Base-by-base conservation (phyloP, 805 yeast genomes). In the Lipomyces spencermartinsiae region DNA sequence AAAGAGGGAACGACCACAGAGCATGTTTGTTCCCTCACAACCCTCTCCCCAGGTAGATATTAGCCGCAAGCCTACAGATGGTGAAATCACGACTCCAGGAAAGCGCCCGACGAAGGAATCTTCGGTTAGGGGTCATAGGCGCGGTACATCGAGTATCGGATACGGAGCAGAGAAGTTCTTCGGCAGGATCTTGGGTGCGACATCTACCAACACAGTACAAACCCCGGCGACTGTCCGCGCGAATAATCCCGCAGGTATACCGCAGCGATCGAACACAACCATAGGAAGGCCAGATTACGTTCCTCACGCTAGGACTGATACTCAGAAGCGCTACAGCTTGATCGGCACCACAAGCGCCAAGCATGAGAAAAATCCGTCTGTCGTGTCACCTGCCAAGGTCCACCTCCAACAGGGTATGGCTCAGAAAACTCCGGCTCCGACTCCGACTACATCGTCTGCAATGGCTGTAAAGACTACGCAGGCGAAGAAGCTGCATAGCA, bases 131-230 rank as follows among this genome's bases (percentile, higher is more conserved):
- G 66, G 67, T 6, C 71, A 68, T 58, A 55, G 71, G 16, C 70
- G 72, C 5, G 68, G 66, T 10, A 62, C 54, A 4, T 69, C 71
- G 16, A 69, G 71, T 59, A 49, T 69, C n/a, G 64, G 72, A 39
- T 69, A 66, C 49, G 58, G 55, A 37, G 72, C 72, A 4, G 72
- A 69, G 64, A 67, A 61, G 60, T 63, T 69, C 9, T 66, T 69
- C 31, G 71, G 72, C 12, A 53, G 57, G 37, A 63, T 69, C 34
- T 55, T 37, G 29, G 58, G 61, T 8, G 51, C 59, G 7, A 16
- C 65, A 7, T 22, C 37, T 14, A 39, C 43, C 12, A 46, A 51
- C 51, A 10, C 65, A 19, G 60, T 46, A 10, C 19, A n/a, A 56
- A 29, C 29, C 7, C 46, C 66, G 19, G 10, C 67, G 29, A 31